phyloP scores from a whole-genome alignment of 495 filamentous ascomycete species.

The Penicillium fimorum region DNA sequence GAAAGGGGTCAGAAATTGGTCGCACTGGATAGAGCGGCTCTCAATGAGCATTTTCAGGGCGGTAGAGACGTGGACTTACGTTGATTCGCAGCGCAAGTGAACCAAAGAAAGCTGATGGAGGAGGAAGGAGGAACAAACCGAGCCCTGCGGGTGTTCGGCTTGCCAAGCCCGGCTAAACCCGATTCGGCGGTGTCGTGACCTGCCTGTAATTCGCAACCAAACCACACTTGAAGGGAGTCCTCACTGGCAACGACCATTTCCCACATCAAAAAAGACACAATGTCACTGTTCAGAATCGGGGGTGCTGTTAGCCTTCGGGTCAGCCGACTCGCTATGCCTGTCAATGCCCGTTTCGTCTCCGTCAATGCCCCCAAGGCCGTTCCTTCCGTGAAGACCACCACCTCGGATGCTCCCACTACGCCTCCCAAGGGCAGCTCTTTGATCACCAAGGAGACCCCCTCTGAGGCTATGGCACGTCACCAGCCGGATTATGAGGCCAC shows the following conservation, averaged over 20 bases:
- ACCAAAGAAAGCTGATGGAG: slow-evolving; percentile 37
- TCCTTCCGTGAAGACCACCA: slow-evolving; percentile 38
- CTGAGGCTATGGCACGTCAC: slow-evolving; percentile 57
- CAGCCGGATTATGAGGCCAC: slow-evolving; percentile 76
- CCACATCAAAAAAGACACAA: slow-evolving; percentile 30
- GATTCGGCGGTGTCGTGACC: slow-evolving; percentile 39
- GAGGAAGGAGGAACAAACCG: slow-evolving; percentile 28
- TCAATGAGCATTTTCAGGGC: slow-evolving; percentile 2
- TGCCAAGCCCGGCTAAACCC: slow-evolving; percentile 39
- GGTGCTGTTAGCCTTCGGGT: slow-evolving; percentile 39
- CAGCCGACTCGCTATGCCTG: slow-evolving; percentile 29
- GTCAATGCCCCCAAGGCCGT: slow-evolving; percentile 22
- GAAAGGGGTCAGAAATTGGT: slow-evolving; percentile 29
- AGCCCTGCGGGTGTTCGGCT: slow-evolving; percentile 47
- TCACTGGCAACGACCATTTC: slow-evolving; percentile 22
- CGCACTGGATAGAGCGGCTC: slow-evolving; percentile 11
- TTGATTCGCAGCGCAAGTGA: slow-evolving; percentile 37
- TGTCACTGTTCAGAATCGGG: slow-evolving; percentile 48
- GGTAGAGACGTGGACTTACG: slow-evolving; percentile 25
- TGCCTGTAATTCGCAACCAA: slow-evolving; percentile 40
- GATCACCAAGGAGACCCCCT: slow-evolving; percentile 53
- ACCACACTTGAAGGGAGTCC: slow-evolving; percentile 31
- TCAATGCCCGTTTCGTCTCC: slow-evolving; percentile 41
- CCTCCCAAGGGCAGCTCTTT: slow-evolving; percentile 41
- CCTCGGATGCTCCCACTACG: slow-evolving; percentile 42